Evolutionary conservation across 1,284 basidiomycete genomes (phyloP), one percentile per base, ranked within the genome.

Genomic region (Termitomyces sp.): DNA sequence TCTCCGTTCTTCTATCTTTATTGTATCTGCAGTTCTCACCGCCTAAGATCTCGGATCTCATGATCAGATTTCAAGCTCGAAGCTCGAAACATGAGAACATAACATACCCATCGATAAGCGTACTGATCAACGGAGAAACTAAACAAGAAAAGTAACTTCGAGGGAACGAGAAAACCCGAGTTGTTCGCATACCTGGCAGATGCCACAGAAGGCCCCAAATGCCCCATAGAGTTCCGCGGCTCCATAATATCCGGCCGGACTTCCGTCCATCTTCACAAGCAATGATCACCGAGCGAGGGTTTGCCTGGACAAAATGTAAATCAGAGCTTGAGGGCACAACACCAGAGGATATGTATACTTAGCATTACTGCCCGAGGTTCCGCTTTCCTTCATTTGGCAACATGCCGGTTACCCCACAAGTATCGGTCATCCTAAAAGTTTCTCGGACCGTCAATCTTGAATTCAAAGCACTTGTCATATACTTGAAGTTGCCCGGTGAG

Each of bases 21-120:
- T 86, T 62, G 84, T 80, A 60, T 89, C 87, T 1, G 87, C 86
- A 0, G 86, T 88, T 41, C 73, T 76, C 5, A 89, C 74, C 84
- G 89, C 31, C 84, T 81, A 16, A 5, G 40, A 7, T n/a, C n/a
- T n/a, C n/a, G 44, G 33, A 5, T 19, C n/a, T 39, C 14, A n/a
- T n/a, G n/a, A n/a, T n/a, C n/a, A n/a, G n/a, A n/a, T n/a, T n/a
- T n/a, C n/a, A n/a, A n/a, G n/a, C n/a, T n/a, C n/a, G n/a, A 46
- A 45, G 47, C 7, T 18, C 11, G 19, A 21, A 52, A 43, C 26
- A 24, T 18, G 9, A 45, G 9, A 37, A 40, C 11, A 35, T 19
- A 7, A 54, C 50, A 26, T 35, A 78, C 76, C 80, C 79, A 50
- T 80, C 68, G 14, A 78, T 56, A 56, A 81, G 81, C 0, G 77